These are phyloP conservation scores for Trypanosoma lewisi DNA, from an alignment of 208 protist genomes.

Conservation along the genomic window DNA sequence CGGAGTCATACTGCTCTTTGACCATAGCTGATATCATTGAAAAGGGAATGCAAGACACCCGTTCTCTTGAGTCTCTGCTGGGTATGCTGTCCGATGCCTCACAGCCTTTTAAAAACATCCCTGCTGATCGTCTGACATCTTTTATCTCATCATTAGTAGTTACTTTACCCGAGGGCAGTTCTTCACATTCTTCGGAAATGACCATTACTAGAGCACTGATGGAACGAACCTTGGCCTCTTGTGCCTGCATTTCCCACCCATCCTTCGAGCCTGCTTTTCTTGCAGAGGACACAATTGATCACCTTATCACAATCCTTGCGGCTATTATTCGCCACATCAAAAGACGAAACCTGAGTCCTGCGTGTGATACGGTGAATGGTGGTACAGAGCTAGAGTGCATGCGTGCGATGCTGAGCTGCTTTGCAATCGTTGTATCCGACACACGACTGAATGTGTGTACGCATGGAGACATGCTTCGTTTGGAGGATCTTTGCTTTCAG, in stretches of 20 bases:
- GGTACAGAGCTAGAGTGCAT: slow-evolving; percentile 53
- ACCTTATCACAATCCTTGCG: slow-evolving; percentile 44
- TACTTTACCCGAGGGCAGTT: not conserved
- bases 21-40: slow-evolving; percentile 17
- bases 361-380: not conserved
- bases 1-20: slow-evolving; percentile 4
- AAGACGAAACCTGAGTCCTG: not conserved
- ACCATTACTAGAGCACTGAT: slow-evolving; percentile 10
- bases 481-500: slow-evolving; percentile 74
- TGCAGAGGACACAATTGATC: slow-evolving; percentile 41
- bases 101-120: slow-evolving; percentile 41
- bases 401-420: slow-evolving; percentile 45
- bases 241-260: slow-evolving; percentile 47
- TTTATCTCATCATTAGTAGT: slow-evolving; percentile 33
- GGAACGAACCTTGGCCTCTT: slow-evolving; percentile 40
- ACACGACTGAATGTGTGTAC: slow-evolving; percentile 39
- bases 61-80: slow-evolving; percentile 28
- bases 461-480: slow-evolving; percentile 52
- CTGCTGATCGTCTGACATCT: slow-evolving; percentile 11
- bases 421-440: slow-evolving; percentile 42
- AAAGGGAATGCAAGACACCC: slow-evolving; percentile 2
- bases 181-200: not conserved
- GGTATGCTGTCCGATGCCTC: slow-evolving; percentile 33
- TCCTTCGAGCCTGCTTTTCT: slow-evolving; percentile 44
- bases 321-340: slow-evolving; percentile 36